Evolutionary conservation across 2,329 filamentous ascomycete genomes (phyloP).

Genomic region (Penicillium aurantiogriseum): DNA sequence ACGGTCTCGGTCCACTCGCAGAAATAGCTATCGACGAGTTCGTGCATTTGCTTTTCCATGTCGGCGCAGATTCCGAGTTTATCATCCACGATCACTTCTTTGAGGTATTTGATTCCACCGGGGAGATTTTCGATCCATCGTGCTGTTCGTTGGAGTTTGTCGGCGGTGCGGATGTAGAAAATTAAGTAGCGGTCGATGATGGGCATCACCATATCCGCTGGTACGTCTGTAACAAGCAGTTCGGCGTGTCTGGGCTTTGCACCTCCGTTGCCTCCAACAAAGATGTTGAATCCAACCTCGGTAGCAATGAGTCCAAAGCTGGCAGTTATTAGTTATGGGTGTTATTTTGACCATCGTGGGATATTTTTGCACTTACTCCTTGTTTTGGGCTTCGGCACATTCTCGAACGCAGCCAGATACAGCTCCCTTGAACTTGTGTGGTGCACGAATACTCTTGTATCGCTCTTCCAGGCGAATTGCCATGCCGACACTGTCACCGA

Average conservation of each 20-base stretch:
- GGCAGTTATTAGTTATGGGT: conserved; percentile 9
- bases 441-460: conserved; percentile 85
- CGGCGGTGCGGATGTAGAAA: conserved; percentile 90
- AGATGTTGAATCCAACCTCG: conserved; percentile 91
- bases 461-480: conserved; percentile 82
- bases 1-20: conserved; percentile 90
- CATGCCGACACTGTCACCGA: conserved; percentile 89
- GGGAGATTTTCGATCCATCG: conserved; percentile 83
- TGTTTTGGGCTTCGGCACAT: conserved; percentile 88
- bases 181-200: conserved; percentile 86
- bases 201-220: conserved; percentile 75
- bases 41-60: conserved; percentile 83
- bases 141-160: conserved; percentile 84
- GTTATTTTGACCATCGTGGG: neutral
- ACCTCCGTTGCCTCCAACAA: conserved; percentile 84
- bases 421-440: conserved; percentile 88
- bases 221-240: conserved; percentile 80
- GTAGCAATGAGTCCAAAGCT: conserved; percentile 88
- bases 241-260: conserved; percentile 80
- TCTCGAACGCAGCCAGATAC: conserved; percentile 90
- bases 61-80: conserved; percentile 80
- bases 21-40: conserved; percentile 79
- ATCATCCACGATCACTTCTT: conserved; percentile 79
- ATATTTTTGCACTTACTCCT: conserved; percentile 61
- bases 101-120: conserved; percentile 78